Conservation (phyloP, 441 rosid species). For the Raphanus hybrid region DNA sequence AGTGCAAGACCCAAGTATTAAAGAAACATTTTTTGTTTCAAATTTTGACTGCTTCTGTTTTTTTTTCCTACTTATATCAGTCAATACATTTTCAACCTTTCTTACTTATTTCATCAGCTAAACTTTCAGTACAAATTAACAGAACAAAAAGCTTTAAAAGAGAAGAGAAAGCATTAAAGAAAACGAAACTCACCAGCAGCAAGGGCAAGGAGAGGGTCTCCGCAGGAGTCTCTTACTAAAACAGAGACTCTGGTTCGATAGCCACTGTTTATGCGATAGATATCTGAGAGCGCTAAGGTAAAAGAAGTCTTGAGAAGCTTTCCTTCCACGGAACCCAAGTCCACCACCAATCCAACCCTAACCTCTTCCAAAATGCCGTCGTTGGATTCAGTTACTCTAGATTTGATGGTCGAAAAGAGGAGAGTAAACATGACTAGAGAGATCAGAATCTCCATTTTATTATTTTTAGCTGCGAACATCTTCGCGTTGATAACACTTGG, state of each 20-base stretch:
- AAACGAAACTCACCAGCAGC: no score
- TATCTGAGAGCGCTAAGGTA: conserved; percentile 41
- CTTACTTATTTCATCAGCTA: no score
- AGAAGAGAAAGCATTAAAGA: no score
- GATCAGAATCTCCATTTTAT: background rate
- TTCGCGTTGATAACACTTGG: background rate
- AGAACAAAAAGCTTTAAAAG: no score
- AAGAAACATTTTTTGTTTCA: no score
- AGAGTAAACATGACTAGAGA: background rate
- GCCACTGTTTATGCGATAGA: conserved; percentile 30
- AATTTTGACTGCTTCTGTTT: no score
- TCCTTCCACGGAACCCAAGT: conserved; percentile 33
- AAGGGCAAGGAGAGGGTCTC: background rate
- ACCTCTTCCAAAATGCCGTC: conserved; percentile 3
- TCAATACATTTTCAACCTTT: no score
- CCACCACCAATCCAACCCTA: conserved; percentile 41
- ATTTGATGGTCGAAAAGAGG: background rate
- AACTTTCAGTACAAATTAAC: no score
- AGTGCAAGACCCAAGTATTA: background rate
- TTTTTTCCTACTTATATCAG: no score
- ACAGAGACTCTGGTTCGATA: conserved; percentile 40
- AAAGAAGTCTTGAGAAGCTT: conserved; percentile 33
- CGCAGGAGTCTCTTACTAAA: conserved; percentile 35
- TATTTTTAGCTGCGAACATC: background rate
- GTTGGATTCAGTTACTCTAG: conserved; percentile 3